Percentiles rank a stretch among this genome's conserved stretches.
phyloP scores from a whole-genome alignment of 768 basidiomycete genomes.

The Lactarius indigo region DNA sequence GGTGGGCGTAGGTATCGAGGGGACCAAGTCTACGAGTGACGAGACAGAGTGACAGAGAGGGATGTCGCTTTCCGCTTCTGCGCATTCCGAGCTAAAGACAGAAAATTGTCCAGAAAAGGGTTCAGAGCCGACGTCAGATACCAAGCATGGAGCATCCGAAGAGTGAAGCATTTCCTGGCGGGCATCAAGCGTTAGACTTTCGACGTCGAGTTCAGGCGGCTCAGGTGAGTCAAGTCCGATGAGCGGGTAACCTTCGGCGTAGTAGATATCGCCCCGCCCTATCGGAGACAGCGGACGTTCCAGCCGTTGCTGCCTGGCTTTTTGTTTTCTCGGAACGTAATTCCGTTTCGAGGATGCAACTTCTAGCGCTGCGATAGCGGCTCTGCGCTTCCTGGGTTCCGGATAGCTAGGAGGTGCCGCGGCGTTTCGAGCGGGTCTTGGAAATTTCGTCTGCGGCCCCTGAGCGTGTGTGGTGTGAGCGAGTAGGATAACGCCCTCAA shows the following conservation, averaged over 20 bases:
- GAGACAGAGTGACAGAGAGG: constrained; percentile 18
- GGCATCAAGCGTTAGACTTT: neutral
- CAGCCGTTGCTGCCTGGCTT: constrained; percentile 1
- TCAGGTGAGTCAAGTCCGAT: neutral
- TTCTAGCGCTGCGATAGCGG: constrained; percentile 13
- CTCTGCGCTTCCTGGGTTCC: constrained; percentile 21
- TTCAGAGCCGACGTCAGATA: constrained; percentile 3
- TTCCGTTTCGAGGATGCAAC: constrained; percentile 9
- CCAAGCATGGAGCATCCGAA: neutral
- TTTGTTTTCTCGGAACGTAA: constrained; percentile 15
- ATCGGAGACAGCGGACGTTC: constrained; percentile 2
- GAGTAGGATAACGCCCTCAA: neutral
- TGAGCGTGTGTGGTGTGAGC: neutral
- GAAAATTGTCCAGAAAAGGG: constrained; percentile 13
- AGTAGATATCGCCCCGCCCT: neutral
- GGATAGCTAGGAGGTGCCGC: constrained; percentile 2
- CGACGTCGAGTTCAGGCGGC: constrained; percentile 4
- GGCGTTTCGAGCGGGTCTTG: constrained; percentile 14
- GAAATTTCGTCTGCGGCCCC: constrained; percentile 1
- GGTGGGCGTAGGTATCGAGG: constrained; percentile 7
- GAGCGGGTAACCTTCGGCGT: neutral
- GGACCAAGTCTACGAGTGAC: constrained; percentile 26
- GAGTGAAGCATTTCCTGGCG: neutral
- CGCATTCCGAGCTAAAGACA: neutral
- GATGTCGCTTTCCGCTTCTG: constrained; percentile 3